These are phyloP conservation scores for Sanghuangporus baumii DNA, from an alignment of 1,284 basidiomycete species.

Conservation along the genomic window DNA sequence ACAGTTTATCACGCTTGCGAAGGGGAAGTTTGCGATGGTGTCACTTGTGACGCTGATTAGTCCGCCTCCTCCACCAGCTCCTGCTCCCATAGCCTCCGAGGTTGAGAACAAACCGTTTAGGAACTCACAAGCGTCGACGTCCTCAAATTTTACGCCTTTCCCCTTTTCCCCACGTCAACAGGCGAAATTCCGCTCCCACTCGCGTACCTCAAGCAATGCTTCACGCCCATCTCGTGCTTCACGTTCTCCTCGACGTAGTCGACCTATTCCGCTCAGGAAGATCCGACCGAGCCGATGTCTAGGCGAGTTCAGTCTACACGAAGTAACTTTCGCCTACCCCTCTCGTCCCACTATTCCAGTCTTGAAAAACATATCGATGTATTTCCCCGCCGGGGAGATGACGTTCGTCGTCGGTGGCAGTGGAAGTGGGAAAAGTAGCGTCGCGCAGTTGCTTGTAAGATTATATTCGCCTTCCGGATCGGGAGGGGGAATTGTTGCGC, in stretches of 20 bases:
- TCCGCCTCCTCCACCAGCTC: constrained; percentile 24
- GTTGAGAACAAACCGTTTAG: constrained; percentile 3
- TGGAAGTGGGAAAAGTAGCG: constrained; percentile 91
- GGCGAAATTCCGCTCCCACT: not conserved
- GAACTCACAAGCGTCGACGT: constrained; percentile 14
- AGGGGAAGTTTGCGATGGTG: constrained; percentile 83
- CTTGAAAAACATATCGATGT: constrained; percentile 61
- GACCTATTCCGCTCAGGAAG: constrained; percentile 38
- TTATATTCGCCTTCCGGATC: constrained; percentile 59
- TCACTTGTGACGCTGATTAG: constrained; percentile 62
- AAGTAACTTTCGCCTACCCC: constrained; percentile 84
- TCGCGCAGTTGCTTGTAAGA: constrained; percentile 77
- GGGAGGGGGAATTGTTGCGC: constrained; percentile 50
- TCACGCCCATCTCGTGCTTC: not conserved
- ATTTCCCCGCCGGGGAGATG: constrained; percentile 79
- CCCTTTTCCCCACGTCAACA: constrained; percentile 1
- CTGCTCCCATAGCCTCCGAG: not conserved
- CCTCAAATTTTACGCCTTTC: constrained; percentile 8
- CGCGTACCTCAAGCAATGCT: not conserved
- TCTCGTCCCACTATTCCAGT: constrained; percentile 63
- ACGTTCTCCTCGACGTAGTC: constrained; percentile 6
- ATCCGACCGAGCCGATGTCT: constrained; percentile 53
- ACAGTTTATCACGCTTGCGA: constrained; percentile 70
- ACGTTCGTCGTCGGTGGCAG: constrained; percentile 93
- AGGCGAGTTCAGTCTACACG: constrained; percentile 77